These are phyloP conservation scores for Carex cristatella DNA, from an alignment of 176 grass and related monocot species.

Conservation along the genomic window DNA sequence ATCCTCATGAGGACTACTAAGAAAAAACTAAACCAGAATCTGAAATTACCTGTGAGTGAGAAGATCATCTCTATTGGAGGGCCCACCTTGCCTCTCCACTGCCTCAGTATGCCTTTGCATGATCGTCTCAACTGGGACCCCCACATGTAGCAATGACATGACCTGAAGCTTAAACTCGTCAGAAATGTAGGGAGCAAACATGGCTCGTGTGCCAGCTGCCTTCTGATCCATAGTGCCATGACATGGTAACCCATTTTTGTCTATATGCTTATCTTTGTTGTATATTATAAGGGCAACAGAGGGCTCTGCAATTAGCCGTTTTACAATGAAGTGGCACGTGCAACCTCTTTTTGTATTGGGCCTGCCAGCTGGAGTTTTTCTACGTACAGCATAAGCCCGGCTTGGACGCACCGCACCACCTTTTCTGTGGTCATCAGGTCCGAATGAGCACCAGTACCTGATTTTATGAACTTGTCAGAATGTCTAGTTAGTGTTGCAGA, in stretches of 20 bases:
- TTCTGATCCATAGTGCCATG: conserved; percentile 89
- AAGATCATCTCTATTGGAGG: conserved; percentile 91
- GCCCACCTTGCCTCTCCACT: conserved; percentile 76
- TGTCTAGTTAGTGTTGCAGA: background rate
- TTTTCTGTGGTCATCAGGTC: conserved; percentile 86
- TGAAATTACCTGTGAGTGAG: conserved; percentile 76
- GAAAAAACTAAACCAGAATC: background rate
- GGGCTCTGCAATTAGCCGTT: conserved; percentile 86
- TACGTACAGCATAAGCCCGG: conserved; percentile 51
- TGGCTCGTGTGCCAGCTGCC: conserved; percentile 74
- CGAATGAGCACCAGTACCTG: conserved; percentile 99
- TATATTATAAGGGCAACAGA: conserved; percentile 93
- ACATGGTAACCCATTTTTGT: conserved; percentile 83
- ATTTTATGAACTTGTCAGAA: background rate
- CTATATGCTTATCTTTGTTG: conserved; percentile 92
- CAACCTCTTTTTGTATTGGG: conserved; percentile 97
- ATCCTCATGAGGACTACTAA: background rate
- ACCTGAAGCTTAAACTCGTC: conserved; percentile 81
- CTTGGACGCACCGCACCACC: conserved; percentile 70
- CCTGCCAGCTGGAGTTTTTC: conserved; percentile 82
- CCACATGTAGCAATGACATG: conserved; percentile 84
- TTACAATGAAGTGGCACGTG: conserved; percentile 98
- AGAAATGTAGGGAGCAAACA: conserved; percentile 95
- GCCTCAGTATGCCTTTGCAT: conserved; percentile 87
- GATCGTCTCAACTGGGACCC: conserved; percentile 87